Evolutionary conservation across 1,139 yeast genomes (phyloP), one percentile per base, ranked within the genome.

Genomic region (Geotrichum macrosporum): DNA sequence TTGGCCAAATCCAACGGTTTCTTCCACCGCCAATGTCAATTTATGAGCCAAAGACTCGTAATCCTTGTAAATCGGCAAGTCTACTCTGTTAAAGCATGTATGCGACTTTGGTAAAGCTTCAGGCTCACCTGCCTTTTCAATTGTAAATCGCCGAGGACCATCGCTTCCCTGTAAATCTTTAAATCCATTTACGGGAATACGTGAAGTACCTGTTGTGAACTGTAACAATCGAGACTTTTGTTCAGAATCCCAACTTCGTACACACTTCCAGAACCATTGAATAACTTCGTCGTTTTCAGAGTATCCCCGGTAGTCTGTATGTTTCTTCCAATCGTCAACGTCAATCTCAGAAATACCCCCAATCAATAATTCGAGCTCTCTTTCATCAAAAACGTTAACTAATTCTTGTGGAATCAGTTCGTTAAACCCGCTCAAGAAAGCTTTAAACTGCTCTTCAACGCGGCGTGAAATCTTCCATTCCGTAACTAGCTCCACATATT

Each of bases 331-430:
- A 71, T 92, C 99, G 58, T 88, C 96, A 51, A 88, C 84, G 67
- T 92, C 98, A 61, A 92, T 92, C 62, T 92, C 98, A 1, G 97
- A 94, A 63, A 92, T 81, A 66, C 99, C 99, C 65, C 98, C 98
- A 68, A 92, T 94, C 64, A 92, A 77, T 63, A 94, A 73, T 72
- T 94, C 98, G 55, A 92, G 73, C 69, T 92, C 99, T 66, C 97
- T 82, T 71, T 92, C 98, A 69, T 92, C 98, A 65, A 92, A 92
- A 37, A 92, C 98, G 59, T 86, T 87, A 47, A 92, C 95, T 54
- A 92, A 74, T 65, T 92, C 98, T 69, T 89, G 96, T 19, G 99
- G 98, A 54, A 92, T 88, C 62, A 92, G 77, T 67, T 92, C 99
- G 68, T 92, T 88, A 76, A 94, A 92, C 12, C 99, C 99, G 62